Percentiles rank a stretch among this genome's conserved stretches.
phyloP scores from a whole-genome alignment of 2,329 filamentous ascomycete genomes.

The Colletotrichum theobromicola region DNA sequence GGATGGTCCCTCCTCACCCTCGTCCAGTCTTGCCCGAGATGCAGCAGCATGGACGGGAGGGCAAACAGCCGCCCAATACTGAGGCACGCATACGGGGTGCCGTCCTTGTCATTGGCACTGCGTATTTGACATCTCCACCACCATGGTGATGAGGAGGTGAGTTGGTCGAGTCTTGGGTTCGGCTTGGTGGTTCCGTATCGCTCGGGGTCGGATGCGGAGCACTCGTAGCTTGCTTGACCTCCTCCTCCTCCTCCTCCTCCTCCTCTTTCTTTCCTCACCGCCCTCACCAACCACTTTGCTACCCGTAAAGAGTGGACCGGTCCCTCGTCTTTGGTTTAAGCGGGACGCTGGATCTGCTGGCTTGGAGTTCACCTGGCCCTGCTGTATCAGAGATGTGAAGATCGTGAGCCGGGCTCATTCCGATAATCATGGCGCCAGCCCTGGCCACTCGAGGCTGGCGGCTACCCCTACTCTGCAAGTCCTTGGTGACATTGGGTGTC shows the following conservation, averaged over 20 bases:
- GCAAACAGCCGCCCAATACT: conserved; percentile 6
- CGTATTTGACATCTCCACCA: not conserved
- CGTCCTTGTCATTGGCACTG: not conserved
- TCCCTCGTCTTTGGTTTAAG: not conserved
- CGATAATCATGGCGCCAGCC: not conserved
- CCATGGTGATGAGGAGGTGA: not conserved
- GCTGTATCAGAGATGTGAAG: not conserved
- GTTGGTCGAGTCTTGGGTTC: conserved; percentile 4
- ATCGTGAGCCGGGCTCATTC: not conserved
- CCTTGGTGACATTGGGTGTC: not conserved
- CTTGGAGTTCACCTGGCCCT: not conserved
- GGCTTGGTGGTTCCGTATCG: conserved; percentile 3
- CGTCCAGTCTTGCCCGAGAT: not conserved
- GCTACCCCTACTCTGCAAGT: not conserved
- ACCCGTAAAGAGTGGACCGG: conserved; percentile 1
- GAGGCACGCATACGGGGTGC: not conserved
- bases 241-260: not conserved
- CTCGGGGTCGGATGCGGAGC: conserved; percentile 6
- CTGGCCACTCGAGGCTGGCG: not conserved
- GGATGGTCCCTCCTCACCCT: not conserved
- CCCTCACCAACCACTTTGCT: conserved; percentile 15
- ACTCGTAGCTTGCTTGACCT: not conserved
- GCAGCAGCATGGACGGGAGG: conserved; percentile 6
- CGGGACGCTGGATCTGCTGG: not conserved
- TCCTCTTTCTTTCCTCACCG: conserved; percentile 3